These are phyloP conservation scores for Magnaporthiopsis poae DNA, from an alignment of 2,329 filamentous ascomycete genomes.

Conservation along the genomic window DNA sequence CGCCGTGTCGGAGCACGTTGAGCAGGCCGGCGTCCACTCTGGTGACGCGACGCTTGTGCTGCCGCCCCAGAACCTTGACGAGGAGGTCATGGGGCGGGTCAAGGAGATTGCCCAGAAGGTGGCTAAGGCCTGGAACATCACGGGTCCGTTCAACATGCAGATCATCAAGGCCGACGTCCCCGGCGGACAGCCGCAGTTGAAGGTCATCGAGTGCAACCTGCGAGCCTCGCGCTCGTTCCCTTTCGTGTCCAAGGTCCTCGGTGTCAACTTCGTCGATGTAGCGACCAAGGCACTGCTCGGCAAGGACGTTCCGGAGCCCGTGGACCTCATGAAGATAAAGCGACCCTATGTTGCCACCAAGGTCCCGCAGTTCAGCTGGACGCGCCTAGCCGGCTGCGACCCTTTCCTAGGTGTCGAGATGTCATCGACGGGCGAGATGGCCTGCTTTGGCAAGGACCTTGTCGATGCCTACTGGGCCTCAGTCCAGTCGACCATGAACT, in stretches of 20 bases:
- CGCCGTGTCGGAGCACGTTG: constrained; percentile 88
- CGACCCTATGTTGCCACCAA: constrained; percentile 92
- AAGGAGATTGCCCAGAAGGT: constrained; percentile 96
- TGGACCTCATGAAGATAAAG: constrained; percentile 80
- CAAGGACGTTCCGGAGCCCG: constrained; percentile 71
- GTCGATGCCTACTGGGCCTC: constrained; percentile 97
- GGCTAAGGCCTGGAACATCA: constrained; percentile 92
- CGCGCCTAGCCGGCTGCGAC: constrained; percentile 89
- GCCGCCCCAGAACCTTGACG: constrained; percentile 71
- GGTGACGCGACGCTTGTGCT: constrained; percentile 92
- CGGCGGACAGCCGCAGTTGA: constrained; percentile 65
- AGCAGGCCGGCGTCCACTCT: constrained; percentile 95
- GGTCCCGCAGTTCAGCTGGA: constrained; percentile 98
- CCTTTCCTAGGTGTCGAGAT: constrained; percentile 98
- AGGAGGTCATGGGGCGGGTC: constrained; percentile 68
- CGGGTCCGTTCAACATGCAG: constrained; percentile 95
- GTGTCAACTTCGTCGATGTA: constrained; percentile 91
- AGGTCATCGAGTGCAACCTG: constrained; percentile 97
- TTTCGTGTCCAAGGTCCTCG: constrained; percentile 94
- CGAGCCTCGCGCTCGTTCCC: constrained; percentile 96
- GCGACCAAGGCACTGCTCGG: constrained; percentile 87
- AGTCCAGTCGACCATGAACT: constrained; percentile 96
- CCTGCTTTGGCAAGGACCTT: constrained; percentile 92
- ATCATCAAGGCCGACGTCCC: constrained; percentile 87
- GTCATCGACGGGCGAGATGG: constrained; percentile 93